Evolutionary conservation across 805 yeast genomes (phyloP), one percentile per base, ranked within the genome.

Genomic region (Yueomyces sp.): DNA sequence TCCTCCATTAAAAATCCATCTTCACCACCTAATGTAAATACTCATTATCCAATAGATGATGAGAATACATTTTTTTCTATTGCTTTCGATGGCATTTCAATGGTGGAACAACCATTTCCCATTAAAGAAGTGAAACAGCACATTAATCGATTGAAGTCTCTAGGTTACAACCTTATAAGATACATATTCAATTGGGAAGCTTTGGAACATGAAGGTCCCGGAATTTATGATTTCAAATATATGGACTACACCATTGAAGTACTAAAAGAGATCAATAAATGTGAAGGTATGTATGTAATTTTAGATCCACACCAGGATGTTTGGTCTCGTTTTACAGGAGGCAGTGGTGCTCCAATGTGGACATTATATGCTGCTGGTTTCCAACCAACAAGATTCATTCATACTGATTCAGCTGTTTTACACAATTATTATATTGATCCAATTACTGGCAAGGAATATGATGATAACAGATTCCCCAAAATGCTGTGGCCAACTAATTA

Each of bases 401-500:
- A 51, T 2, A 84, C 92, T 4, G 85, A 82, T 46, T 94, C 95
- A 1, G 90, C 96, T 0, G 60, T 85, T 33, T 57, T 86, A 26
- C 95, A 88, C 57, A 79, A 82, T 52, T 57, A 64, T 19, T 69
- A 67, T 56, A 54, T 57, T 4, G 61, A 63, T 42, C 57, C 63
- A 2, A 62, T 60, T 29, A 55, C 63, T 2, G 67, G 61, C n/a
- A 60, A 68, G 39, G 74, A 76, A 5, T 28, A n/a, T n/a, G 52
- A 52, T 19, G 43, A 59, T 8, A 51, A 45, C 12, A 37, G 38
- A 31, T 83, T 74, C 57, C 86, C 87, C 5, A 82, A 84, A 53
- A 88, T 88, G 96, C 68, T 87, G 33, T 88, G 96, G 96, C 78
- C 95, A 0, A 78, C 96, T 1, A 88, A 88, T 60, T 86, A 87